These are phyloP conservation scores for Sporothrix euskadiensis DNA, from an alignment of 2,329 filamentous ascomycete species.

Conservation along the genomic window DNA sequence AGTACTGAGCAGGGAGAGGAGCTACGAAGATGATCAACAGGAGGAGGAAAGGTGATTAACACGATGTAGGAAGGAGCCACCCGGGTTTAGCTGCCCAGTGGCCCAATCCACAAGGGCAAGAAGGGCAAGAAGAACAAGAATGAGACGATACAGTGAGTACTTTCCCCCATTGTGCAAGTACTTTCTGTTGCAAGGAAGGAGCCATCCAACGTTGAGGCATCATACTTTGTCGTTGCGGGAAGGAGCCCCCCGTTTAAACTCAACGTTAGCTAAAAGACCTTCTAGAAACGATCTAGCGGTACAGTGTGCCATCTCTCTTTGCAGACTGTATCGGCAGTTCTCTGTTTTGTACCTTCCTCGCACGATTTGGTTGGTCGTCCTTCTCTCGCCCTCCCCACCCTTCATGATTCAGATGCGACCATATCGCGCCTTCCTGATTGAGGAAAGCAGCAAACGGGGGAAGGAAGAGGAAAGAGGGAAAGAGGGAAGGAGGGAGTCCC, in stretches of 20 bases:
- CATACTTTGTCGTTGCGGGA: conserved; percentile 1
- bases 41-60: background rate
- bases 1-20: no score
- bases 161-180: background rate
- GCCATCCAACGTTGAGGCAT: no score
- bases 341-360: background rate
- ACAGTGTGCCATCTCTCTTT: background rate
- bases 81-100: conserved; percentile 1
- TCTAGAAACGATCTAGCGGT: conserved; percentile 19
- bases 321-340: background rate
- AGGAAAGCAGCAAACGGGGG: conserved; percentile 9
- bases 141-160: background rate
- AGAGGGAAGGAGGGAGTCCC: background rate
- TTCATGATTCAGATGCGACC: conserved; percentile 9
- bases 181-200: background rate
- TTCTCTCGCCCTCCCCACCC: background rate
- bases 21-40: background rate
- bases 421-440: conserved; percentile 25
- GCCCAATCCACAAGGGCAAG: background rate
- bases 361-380: background rate
- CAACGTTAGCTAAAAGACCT: conserved; percentile 19
- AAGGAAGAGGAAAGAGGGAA: background rate
- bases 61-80: conserved; percentile 9
- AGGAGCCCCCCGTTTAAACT: conserved; percentile 13
- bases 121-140: background rate